A percentile compares a stretch with the other conserved stretches of the same genome.
phyloP scores from a whole-genome alignment of 352 stramenopile species.

The Globisporangium spiculum region DNA sequence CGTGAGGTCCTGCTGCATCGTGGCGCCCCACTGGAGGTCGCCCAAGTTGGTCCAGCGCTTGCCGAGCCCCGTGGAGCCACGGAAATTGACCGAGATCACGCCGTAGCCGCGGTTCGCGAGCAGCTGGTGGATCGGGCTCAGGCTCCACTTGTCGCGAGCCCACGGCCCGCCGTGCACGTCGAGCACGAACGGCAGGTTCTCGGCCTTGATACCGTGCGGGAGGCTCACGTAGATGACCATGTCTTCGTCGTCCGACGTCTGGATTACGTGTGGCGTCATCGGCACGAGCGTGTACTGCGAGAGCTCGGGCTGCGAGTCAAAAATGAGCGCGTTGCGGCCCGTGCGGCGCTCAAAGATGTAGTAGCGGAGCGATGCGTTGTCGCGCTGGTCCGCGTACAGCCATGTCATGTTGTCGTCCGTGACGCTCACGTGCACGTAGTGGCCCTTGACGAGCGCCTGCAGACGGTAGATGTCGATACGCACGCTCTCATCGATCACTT shows the following conservation, averaged over 20 bases:
- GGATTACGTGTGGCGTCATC: slow-evolving; percentile 37
- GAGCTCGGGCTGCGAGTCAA: slow-evolving; percentile 34
- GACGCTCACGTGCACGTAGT: slow-evolving; percentile 30
- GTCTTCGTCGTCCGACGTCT: slow-evolving; percentile 40
- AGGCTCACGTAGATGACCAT: slow-evolving; percentile 48
- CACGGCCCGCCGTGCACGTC: slow-evolving; percentile 42
- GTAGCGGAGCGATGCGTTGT: slow-evolving; percentile 52
- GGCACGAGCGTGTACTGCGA: slow-evolving; percentile 32
- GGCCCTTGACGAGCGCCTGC: slow-evolving; percentile 14
- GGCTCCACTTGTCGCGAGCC: slow-evolving; percentile 31
- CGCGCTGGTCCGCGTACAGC: slow-evolving; percentile 53
- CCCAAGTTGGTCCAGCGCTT: slow-evolving; percentile 66
- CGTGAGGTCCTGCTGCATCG: slow-evolving; percentile 52
- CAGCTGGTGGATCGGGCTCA: slow-evolving; percentile 33
- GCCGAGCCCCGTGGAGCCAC: slow-evolving; percentile 64
- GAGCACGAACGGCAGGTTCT: slow-evolving; percentile 38
- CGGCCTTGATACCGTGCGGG: slow-evolving; percentile 23
- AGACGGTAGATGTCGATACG: slow-evolving; percentile 30
- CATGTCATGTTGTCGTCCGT: slow-evolving; percentile 57
- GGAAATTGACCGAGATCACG: slow-evolving; percentile 56
- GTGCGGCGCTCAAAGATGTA: slow-evolving; percentile 38
- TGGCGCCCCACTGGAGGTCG: slow-evolving; percentile 34
- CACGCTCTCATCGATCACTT: slow-evolving; percentile 30
- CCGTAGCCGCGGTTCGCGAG: slow-evolving; percentile 49
- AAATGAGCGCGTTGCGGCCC: slow-evolving; percentile 30